Base-by-base conservation (phyloP, 1,284 basidiomycete species). In the Fomitopsis pinicola region DNA sequence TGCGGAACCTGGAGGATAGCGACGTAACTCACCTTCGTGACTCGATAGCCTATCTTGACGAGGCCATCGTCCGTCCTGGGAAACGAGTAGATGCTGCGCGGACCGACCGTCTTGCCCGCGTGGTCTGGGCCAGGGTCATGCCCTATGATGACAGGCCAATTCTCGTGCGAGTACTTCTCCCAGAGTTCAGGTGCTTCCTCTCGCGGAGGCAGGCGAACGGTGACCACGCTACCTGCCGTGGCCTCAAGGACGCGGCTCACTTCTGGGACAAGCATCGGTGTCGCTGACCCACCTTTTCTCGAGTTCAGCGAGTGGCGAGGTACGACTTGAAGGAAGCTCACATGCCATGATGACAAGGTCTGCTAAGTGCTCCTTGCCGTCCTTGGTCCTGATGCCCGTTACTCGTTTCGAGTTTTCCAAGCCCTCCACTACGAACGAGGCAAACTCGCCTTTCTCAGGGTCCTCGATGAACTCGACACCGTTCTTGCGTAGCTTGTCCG, bases 71-170 rank as follows among this genome's bases (percentile, higher is more conserved):
- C 44, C 4, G 57, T 62, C 26, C 61, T 42, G 2, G 61, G 61
- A 36, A 62, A 62, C 9, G 57, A 48, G 30, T 62, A 62, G 8
- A 62, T 59, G 28, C 61, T 62, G 36, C 61, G 61, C 26, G 57
- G 59, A 10, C 57, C 61, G 28, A 62, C 57, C 2, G 42, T 46
- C 54, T 56, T 62, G 2, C 61, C 58, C 8, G 53, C 42, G 9
- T 57, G 57, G 35, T 62, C 61, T 8, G 61, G 61, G 30, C 59
- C 61, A 30, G 61, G 61, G 35, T 62, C 61, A 38, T 62, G 57
- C 1, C 57, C 61, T 19, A 62, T 62, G 50, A 62, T 62, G 1
- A 62, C 61, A 40, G 61, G 61, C 52, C 52, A 56, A 9, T 59
- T 55, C 9, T 62, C 57, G 17, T 48, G 53, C 1, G 57, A 56